A percentile compares a stretch with the other conserved stretches of the same genome.
These are phyloP conservation scores for Diutina rugosa DNA, from an alignment of 1,139 yeast genomes.

Conservation along the genomic window DNA sequence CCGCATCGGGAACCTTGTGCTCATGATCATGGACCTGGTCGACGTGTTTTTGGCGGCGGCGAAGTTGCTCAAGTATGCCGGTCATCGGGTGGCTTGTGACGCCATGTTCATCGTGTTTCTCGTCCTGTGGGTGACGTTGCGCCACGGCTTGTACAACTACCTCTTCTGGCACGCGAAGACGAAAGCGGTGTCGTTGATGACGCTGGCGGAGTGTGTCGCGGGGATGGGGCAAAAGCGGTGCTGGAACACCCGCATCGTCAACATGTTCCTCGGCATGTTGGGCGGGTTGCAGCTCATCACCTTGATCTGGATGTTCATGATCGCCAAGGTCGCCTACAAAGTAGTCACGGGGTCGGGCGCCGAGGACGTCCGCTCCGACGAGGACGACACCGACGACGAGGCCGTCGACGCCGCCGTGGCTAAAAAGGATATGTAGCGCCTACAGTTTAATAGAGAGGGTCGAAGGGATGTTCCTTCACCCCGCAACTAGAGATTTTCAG, in stretches of 20 bases:
- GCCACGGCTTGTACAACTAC: slow-evolving; percentile 69
- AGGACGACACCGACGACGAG: slow-evolving; percentile 31
- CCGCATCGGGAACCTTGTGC: slow-evolving; percentile 67
- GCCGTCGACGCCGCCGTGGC: slow-evolving; percentile 7
- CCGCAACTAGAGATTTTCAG: background rate
- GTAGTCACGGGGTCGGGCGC: slow-evolving; percentile 65
- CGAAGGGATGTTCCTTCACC: background rate
- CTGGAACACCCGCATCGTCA: slow-evolving; percentile 41
- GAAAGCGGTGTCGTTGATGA: slow-evolving; percentile 23
- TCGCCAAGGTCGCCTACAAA: slow-evolving; percentile 52
- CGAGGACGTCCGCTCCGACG: slow-evolving; percentile 77
- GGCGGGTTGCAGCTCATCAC: slow-evolving; percentile 57
- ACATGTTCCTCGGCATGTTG: slow-evolving; percentile 41
- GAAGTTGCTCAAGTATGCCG: slow-evolving; percentile 65
- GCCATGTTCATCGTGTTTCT: slow-evolving; percentile 55
- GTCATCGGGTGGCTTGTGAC: slow-evolving; percentile 51
- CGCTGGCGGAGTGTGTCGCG: slow-evolving; percentile 21
- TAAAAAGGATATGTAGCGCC: slow-evolving; percentile 5
- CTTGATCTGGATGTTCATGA: slow-evolving; percentile 64
- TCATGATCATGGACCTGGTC: slow-evolving; percentile 73
- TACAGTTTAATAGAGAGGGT: background rate
- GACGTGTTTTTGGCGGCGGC: slow-evolving; percentile 65
- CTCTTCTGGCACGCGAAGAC: slow-evolving; percentile 41
- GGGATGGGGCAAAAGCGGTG: slow-evolving; percentile 30
- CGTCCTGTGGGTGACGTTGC: slow-evolving; percentile 52